These are phyloP conservation scores for Hordeum pubiflorum DNA, from an alignment of 202 grass and related monocot genomes.

Conservation along the genomic window DNA sequence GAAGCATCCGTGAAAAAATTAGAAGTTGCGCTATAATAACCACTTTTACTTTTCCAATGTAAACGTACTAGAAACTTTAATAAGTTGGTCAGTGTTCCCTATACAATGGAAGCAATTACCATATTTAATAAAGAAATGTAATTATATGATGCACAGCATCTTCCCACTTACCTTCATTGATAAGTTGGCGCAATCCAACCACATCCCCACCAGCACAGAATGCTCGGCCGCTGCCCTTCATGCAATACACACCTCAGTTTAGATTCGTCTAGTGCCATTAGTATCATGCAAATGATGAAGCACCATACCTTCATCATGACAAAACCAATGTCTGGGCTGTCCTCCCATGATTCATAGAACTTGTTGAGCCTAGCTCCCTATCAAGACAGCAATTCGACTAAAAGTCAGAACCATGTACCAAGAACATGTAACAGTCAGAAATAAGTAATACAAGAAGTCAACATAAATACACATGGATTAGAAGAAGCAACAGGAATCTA, in stretches of 20 bases:
- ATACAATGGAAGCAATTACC: background rate
- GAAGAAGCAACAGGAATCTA: background rate
- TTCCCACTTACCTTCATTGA: constrained; percentile 45
- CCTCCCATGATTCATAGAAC: constrained; percentile 87
- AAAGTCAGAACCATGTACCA: background rate
- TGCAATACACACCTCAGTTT: constrained; percentile 37
- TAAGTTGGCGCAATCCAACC: constrained; percentile 40
- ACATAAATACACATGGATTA: background rate
- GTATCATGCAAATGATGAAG: constrained; percentile 24
- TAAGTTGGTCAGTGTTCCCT: background rate
- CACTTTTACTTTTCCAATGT: background rate
- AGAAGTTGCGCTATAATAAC: background rate
- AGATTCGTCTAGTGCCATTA: background rate
- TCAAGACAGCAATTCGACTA: constrained; percentile 12
- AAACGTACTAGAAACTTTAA: background rate
- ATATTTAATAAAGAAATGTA: background rate
- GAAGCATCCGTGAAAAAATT: background rate
- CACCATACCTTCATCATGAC: constrained; percentile 86
- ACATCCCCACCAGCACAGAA: constrained; percentile 92
- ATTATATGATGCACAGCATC: background rate
- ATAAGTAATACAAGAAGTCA: background rate
- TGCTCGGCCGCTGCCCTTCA: constrained; percentile 78
- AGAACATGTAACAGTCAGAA: background rate
- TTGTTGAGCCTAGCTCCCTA: constrained; percentile 73
- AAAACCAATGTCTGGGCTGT: constrained; percentile 85